phyloP scores from a whole-genome alignment of 805 yeast genomes.

The Naumovozyma castellii region DNA sequence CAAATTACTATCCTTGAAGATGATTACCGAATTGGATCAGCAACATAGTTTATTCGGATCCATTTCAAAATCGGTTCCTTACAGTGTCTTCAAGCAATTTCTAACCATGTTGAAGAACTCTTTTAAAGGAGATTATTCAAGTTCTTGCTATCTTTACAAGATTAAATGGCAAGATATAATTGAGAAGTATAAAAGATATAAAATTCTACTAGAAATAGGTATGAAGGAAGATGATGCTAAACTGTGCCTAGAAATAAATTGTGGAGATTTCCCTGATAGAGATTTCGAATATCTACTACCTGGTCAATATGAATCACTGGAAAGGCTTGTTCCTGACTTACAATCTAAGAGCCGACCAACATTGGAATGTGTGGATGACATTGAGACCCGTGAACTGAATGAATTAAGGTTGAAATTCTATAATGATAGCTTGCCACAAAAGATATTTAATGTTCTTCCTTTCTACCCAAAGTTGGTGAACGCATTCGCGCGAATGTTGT shows the following conservation, averaged over 20 bases:
- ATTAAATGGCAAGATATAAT: conserved; percentile 26
- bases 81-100: conserved; percentile 37
- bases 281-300: not conserved
- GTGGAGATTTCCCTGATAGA: conserved; percentile 26
- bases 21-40: conserved; percentile 16
- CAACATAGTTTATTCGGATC: conserved; percentile 19
- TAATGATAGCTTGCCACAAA: conserved; percentile 30
- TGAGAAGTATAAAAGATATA: conserved; percentile 18
- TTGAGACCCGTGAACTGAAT: conserved; percentile 27
- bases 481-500: conserved; percentile 34
- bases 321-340: not conserved
- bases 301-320: not conserved
- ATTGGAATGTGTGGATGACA: not conserved
- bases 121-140: conserved; percentile 27
- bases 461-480: conserved; percentile 33
- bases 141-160: conserved; percentile 9
- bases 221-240: conserved; percentile 25
- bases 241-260: conserved; percentile 23
- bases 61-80: conserved; percentile 27
- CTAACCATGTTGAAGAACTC: conserved; percentile 37
- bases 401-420: conserved; percentile 32
- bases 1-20: conserved; percentile 16
- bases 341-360: not conserved
- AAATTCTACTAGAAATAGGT: conserved; percentile 22
- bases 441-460: conserved; percentile 37